Evolutionary conservation across 2,329 filamentous ascomycete species (phyloP).

Genomic region (Alternaria atra): DNA sequence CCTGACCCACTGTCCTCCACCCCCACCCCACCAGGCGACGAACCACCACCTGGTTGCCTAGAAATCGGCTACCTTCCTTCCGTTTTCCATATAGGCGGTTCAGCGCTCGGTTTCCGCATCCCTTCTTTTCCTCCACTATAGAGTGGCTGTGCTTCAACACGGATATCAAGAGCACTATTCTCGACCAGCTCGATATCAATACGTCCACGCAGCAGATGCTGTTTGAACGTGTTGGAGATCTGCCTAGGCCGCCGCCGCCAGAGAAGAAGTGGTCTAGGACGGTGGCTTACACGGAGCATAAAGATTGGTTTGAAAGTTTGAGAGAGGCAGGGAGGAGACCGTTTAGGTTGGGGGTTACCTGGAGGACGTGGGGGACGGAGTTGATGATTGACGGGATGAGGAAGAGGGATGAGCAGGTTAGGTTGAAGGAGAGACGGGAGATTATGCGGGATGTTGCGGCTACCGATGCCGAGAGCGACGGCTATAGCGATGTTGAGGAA

Average conservation of each 20-base stretch:
- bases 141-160: slow-evolving; percentile 36
- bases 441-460: accelerated
- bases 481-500: not conserved
- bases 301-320: slow-evolving; percentile 27
- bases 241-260: slow-evolving; percentile 9
- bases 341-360: slow-evolving; percentile 41
- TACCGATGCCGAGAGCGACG: not conserved
- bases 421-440: not conserved
- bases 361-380: slow-evolving; percentile 20
- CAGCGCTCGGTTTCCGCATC: slow-evolving; percentile 32
- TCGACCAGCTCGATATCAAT: slow-evolving; percentile 8
- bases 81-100: slow-evolving; percentile 27
- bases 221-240: slow-evolving; percentile 33
- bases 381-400: not conserved
- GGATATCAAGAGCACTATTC: slow-evolving; percentile 7
- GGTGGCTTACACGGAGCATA: slow-evolving; percentile 29
- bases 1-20: slow-evolving; percentile 18
- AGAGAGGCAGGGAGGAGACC: slow-evolving; percentile 30
- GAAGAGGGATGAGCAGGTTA: not conserved
- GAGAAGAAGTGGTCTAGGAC: slow-evolving; percentile 8
- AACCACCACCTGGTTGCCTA: slow-evolving; percentile 20
- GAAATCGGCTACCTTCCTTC: slow-evolving; percentile 32
- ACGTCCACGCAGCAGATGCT: slow-evolving; percentile 1
- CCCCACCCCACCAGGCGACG: slow-evolving; percentile 22
- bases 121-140: not conserved